Evolutionary conservation across 805 yeast genomes (phyloP), one percentile per base, ranked within the genome.

Genomic region (Komagataella pastoris): DNA sequence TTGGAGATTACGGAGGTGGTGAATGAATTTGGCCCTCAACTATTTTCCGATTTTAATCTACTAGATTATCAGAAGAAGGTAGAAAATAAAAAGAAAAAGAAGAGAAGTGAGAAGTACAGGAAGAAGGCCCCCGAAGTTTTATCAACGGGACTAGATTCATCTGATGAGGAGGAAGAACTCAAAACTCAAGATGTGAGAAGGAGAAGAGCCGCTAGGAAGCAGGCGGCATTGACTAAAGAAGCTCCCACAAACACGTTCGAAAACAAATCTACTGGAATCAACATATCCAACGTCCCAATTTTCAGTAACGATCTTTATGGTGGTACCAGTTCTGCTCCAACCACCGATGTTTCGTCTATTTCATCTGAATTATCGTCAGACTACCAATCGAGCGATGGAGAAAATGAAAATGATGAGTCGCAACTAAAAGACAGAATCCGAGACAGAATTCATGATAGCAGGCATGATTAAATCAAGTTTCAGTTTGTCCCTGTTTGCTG

Each of bases 21-120:
- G 49, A 88, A 90, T 63, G 79, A 76, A 47, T 76, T 82, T 53
- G 98, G 97, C 0, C 93, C 95, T 3, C 77, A 82, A 60, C 66
- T 93, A 51, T 90, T 81, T 73, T 91, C 96, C 3, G 97, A 90
- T 66, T 86, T 90, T 62, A 83, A 83, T 56, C 65, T 78, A 53
- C 64, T 75, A 50, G 76, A 76, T 52, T 64, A 73, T 55, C 73
- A 72, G 54, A 70, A 74, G 54, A 63, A 65, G 48, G 58, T 66
- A 54, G 67, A 67, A 50, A 55, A 60, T 7, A 66, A 66, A 50
- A 52, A 60, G 56, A 50, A 48, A 6, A 21, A 51, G 50, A 63
- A 61, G 51, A 60, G 63, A 52, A 58, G 53, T 54, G 61, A 55
- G 57, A 58, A 57, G 49, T 55, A 43, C 40, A 47, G 44, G 40